Evolutionary conservation across 306 rosid genomes (phyloP).

Genomic region (Vigna radiata): DNA sequence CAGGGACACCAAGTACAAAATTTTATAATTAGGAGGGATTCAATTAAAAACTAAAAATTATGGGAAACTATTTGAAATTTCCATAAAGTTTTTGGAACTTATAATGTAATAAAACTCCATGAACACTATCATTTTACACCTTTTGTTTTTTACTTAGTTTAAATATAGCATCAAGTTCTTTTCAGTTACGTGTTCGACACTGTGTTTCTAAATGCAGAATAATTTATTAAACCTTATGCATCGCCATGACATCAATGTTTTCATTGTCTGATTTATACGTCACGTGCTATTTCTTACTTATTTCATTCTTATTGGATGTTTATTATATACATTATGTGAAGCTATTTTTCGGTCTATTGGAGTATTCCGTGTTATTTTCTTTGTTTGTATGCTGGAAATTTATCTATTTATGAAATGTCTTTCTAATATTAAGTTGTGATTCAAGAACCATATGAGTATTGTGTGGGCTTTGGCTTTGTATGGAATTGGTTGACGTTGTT

Average conservation of each 20-base stretch:
- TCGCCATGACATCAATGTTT: conserved; percentile 22
- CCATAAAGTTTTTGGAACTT: no score
- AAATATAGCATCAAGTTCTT: neutral
- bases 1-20: neutral
- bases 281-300: neutral
- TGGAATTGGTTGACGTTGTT: conserved; percentile 21
- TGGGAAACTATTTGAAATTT: neutral
- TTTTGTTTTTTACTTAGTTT: neutral
- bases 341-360: neutral
- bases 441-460: neutral
- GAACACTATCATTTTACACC: neutral
- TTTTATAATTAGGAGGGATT: neutral
- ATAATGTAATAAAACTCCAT: neutral
- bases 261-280: conserved; percentile 34
- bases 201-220: conserved; percentile 1
- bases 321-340: neutral
- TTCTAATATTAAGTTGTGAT: conserved; percentile 23
- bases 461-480: neutral
- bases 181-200: conserved; percentile 18
- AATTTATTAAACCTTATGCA: conserved; percentile 2
- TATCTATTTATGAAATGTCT: conserved; percentile 24
- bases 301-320: neutral
- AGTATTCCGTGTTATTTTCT: conserved; percentile 8
- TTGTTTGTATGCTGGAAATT: conserved; percentile 7
- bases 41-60: neutral